Evolutionary conservation across 768 basidiomycete genomes (phyloP).

Genomic region (Hortiboletus campestris): DNA sequence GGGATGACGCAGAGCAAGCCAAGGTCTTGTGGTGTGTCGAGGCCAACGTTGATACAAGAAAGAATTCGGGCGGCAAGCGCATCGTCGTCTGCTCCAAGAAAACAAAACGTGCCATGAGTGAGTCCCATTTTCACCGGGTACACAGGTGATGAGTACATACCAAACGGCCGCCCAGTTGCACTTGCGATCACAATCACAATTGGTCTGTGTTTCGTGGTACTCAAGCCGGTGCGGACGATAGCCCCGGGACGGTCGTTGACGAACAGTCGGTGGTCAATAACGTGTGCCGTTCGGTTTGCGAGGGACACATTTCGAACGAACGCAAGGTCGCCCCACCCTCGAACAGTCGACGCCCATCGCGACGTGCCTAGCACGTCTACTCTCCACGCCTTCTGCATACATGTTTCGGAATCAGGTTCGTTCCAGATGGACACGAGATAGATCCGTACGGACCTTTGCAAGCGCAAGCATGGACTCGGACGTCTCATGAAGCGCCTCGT

Average conservation of each 20-base stretch:
- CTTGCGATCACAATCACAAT: slow-evolving; percentile 6
- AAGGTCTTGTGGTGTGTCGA: slow-evolving; percentile 10
- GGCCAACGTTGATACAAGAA: slow-evolving; percentile 2
- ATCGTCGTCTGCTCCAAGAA: slow-evolving; percentile 4
- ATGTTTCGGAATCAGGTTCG: background rate
- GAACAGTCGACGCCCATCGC: background rate
- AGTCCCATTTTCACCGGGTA: background rate
- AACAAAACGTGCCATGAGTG: background rate
- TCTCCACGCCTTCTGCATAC: background rate
- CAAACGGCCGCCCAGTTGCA: slow-evolving; percentile 4
- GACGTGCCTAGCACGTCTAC: background rate
- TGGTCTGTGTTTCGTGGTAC: background rate
- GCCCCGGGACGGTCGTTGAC: background rate
- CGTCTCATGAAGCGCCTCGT: background rate
- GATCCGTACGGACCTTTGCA: slow-evolving; percentile 3
- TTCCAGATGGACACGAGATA: background rate
- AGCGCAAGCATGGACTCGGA: background rate
- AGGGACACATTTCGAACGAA: background rate
- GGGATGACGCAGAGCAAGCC: slow-evolving; percentile 6
- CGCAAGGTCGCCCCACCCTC: background rate
- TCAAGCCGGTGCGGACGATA: slow-evolving; percentile 1
- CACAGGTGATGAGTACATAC: slow-evolving; percentile 2
- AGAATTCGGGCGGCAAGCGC: slow-evolving; percentile 8
- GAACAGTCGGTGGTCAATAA: background rate
- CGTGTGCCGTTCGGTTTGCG: background rate